Base-by-base conservation (phyloP, 805 yeast species). In the Candida sithepensis region DNA sequence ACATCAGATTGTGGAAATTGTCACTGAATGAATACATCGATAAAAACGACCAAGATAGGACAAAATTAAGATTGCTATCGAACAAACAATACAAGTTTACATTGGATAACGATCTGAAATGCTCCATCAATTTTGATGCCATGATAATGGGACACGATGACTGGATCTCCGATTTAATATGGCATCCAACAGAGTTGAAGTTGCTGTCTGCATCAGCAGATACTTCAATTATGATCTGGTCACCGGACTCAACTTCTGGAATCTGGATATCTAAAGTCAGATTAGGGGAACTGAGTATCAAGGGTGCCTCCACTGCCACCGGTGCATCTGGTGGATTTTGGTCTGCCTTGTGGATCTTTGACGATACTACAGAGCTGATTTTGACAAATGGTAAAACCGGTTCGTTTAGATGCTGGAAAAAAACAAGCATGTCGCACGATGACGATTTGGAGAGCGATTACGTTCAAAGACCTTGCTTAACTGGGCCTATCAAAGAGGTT, bases 251-350 rank as follows among this genome's bases (percentile, higher is more conserved):
- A 41, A 73, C 78, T 2, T 86, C 96, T 5, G 97, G 97, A 3
- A 83, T 94, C 41, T 94, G 99, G 99, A 74, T 87, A 19, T 85
- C 95, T 44, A 75, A 75, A 8, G 71, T 83, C 18, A 72, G 98
- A 55, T 69, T 94, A 18, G 99, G 99, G 41, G 98, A 95, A 58
- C 74, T 94, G 50, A 85, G 96, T 39, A 85, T 90, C 43, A 92
- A 94, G 67, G 99, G 99, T 58, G 97, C 99, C 0, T 86, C 96
- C 3, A 90, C 99, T 0, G 99, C 99, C 3, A 94, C 99, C 0
- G 99, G 99, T 6, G 85, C 99, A 0, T 82, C 82, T 7, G 84
- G 84, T 34, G 84, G 84, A 1, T 79, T 79, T 56, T 79, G 82
- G 81, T 71, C 77, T 4, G 73, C 78, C 40, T 59, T 84, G 22